Evolutionary conservation across 2,329 filamentous ascomycete species (phyloP), one percentile per base, ranked within the genome.

Genomic region (Pseudogymnoascus sp.): DNA sequence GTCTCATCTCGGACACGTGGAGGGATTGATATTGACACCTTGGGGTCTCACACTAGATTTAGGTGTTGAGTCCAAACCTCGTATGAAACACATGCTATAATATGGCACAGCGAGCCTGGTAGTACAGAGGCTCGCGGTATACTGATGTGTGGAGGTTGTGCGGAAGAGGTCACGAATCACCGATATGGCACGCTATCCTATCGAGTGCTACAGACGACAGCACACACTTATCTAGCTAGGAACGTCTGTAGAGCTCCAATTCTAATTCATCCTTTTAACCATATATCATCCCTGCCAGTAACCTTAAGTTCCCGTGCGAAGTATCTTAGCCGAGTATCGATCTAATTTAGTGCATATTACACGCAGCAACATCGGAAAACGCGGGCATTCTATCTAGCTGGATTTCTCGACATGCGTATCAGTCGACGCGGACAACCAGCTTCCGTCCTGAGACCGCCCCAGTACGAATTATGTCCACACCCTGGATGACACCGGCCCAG

Each of bases 401-500:
- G 37, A 10, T 38, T 19, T 18, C 15, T 19, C 37, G 37, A 19
- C 15, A 38, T 38, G 37, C 15, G 37, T 10, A 38, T 38, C 37
- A 38, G 15, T 38, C 37, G 15, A 19, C 37, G 15, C 15, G 37
- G 37, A 38, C 37, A 38, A 68, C 60, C 28, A 69, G 30, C 48
- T 69, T 69, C 33, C 64, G 35, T 3, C 62, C 65, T 12, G 59
- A 61, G 2, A 64, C 39, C 39, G 23, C 35, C 19, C 58, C 48
- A 9, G 34, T 57, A 3, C 48, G 15, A 15, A 66, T 12, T 10
- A 58, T 26, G 10, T 61, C 61, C 6, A 66, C 9, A 10, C 65
- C 65, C 28, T 63, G 58, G 3, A 64, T 12, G 3, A 65, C 41
- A 9, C 61, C 63, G 3, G 35, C 37, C 13, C 57, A 62, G 5